Base-by-base conservation (phyloP, 768 basidiomycete species). In the Agaricus bisporus region DNA sequence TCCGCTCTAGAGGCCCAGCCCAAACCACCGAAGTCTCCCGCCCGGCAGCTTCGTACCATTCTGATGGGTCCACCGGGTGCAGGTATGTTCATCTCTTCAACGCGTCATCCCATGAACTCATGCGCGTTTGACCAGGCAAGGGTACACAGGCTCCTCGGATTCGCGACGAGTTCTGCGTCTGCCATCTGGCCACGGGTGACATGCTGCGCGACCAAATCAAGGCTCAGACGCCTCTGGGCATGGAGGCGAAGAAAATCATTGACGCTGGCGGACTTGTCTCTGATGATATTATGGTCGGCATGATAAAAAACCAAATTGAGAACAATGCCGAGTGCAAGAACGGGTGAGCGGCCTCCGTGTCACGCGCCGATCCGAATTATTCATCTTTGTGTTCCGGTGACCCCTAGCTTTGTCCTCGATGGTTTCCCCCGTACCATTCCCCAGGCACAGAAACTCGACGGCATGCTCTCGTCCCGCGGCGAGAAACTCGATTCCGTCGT, bases 351-450 rank as follows among this genome's bases (percentile, higher is more conserved):
- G 14, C 28, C 45, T 41, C 28, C 17, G 18, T 37, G 22, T 28
- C 35, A 22, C 28, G 6, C 41, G 29, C 46, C 46, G 54, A 35
- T 47, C 46, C n/a, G n/a, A 32, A 47, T 39, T 45, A 18, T 32
- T 17, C 44, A 47, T 50, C 41, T n/a, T n/a, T n/a, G n/a, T 32
- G 44, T 44, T 59, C 10, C 8, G 66, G 41, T 50, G 47, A 47
- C 28, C 41, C 32, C 2, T 60, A 98, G 95, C 36, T 99, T 99
- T 70, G 97, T 99, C 54, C 78, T 99, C 48, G 97, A 99, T 64
- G 97, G 97, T n/a, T 99, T 99, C 82, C 97, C 97, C 39, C 86
- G 97, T 41, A 98, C 95, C 4, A 91, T 98, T 35, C 85, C 89
- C 9, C 97, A 99, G 64, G 97, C 97, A 2, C 81, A 95, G 71